Base-by-base conservation (phyloP, 306 rosid genomes). In the Trichosanthes cucumerina region DNA sequence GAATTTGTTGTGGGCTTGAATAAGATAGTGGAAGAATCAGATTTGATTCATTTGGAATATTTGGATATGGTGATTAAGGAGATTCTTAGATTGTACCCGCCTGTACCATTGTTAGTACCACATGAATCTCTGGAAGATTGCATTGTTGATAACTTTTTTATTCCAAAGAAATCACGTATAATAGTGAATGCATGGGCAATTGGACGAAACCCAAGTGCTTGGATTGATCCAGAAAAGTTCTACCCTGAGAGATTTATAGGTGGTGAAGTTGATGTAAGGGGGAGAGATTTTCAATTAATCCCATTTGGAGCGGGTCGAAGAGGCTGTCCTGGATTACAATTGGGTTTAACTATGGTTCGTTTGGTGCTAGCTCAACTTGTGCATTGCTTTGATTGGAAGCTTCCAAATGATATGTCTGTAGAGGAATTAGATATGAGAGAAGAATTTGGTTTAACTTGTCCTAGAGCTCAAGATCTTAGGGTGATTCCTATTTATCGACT, bases 21-120 rank as follows among this genome's bases (percentile, higher is more conserved):
- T 9, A 41, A 19, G 2, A 69, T 9, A 34, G 75, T 69, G 33
- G 34, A 69, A 69, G 75, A 69, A 21, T 69, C 90, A 59, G 89
- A 90, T 81, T 79, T 90, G 76, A 79, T 69, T 16, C 84, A 82
- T 8, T 57, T 91, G 34, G 19, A 69, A n/a, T 69, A 69, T 6
- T 39, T 69, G n/a, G 75, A 69, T 0, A 39, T 69, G 53, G 75
- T 41, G 0, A 13, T 10, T 1, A 69, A 41, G 7, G 75, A 69
- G 53, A 21, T 38, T 11, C 53, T 69, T n/a, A 39, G 75, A 33
- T 3, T 69, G 10, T 23, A 69, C 9, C 75, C 75, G 0, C 53
- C 75, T 1, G 91, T 56, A 46, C 96, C 96, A 1, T 68, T 91
- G 21, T 57, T 87, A 44, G 12, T 87, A 16, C 75, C 75, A 10